Evolutionary conservation across 768 basidiomycete species (phyloP).

Genomic region (Leccinum broughii): DNA sequence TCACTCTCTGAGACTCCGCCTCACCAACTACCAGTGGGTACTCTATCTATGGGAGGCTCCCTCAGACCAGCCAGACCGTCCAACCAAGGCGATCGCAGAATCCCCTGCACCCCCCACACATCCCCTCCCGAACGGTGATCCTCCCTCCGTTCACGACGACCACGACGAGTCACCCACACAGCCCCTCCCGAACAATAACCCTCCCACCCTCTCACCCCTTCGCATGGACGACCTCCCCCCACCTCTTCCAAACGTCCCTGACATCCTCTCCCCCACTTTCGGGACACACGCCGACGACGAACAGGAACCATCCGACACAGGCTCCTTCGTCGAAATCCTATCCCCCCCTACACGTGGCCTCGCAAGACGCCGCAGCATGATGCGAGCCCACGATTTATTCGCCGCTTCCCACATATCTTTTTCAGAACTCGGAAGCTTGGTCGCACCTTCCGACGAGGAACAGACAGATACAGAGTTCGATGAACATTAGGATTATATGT

Average conservation of each 20-base stretch:
- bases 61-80: no score
- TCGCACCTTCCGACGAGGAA: conserved; percentile 9
- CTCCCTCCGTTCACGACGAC: neutral
- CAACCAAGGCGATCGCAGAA: no score
- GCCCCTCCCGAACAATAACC: neutral
- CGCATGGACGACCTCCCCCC: conserved; percentile 12
- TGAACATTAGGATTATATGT: neutral
- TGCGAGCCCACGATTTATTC: conserved; percentile 28
- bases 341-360: conserved; percentile 20
- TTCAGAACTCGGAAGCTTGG: conserved; percentile 27
- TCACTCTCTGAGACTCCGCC: neutral
- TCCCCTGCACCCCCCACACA: no score
- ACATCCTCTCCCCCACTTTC: neutral
- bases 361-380: conserved; percentile 12
- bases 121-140: no score
- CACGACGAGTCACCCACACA: neutral
- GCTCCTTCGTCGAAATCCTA: conserved; percentile 19
- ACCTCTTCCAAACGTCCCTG: conserved; percentile 2
- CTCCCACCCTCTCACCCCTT: conserved; percentile 3
- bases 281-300: neutral
- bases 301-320: conserved; percentile 4
- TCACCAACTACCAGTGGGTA: conserved; percentile 13
- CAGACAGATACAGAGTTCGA: neutral
- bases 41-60: conserved; percentile 6
- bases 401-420: conserved; percentile 29